A percentile compares a stretch with the other conserved stretches of the same genome.
phyloP scores from a whole-genome alignment of 805 yeast species.

The Spathaspora passalidarum region DNA sequence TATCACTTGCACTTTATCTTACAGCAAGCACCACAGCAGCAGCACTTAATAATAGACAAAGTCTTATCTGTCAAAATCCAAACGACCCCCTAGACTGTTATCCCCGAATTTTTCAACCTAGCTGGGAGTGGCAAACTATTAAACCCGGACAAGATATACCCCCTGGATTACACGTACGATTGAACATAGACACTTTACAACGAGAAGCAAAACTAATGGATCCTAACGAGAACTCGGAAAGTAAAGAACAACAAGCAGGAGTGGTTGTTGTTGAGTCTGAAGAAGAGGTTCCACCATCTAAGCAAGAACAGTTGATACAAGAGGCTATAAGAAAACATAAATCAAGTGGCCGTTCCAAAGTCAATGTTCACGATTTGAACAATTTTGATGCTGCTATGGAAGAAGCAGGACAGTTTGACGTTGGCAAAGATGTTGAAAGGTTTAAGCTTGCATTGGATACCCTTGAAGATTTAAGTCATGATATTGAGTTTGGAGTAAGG shows the following conservation, averaged over 20 bases:
- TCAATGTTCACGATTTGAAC: constrained; percentile 14
- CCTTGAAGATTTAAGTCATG: constrained; percentile 64
- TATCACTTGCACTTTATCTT: constrained; percentile 2
- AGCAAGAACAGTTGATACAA: constrained; percentile 2
- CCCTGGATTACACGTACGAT: constrained; percentile 70
- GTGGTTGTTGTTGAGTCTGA: constrained; percentile 6
- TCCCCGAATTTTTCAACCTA: constrained; percentile 53
- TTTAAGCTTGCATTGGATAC: constrained; percentile 35
- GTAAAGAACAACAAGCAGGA: constrained; percentile 4
- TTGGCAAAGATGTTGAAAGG: constrained; percentile 15
- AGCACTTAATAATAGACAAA: background rate
- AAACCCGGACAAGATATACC: constrained; percentile 76
- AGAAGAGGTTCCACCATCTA: constrained; percentile 4
- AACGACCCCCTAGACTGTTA: constrained; percentile 44
- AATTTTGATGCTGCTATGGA: constrained; percentile 16
- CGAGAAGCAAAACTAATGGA: constrained; percentile 66
- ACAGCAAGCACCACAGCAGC: background rate
- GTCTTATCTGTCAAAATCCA: constrained; percentile 9
- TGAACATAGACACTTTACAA: constrained; percentile 69
- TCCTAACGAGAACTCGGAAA: constrained; percentile 16
- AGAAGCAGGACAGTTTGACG: constrained; percentile 10
- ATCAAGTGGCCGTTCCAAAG: constrained; percentile 2
- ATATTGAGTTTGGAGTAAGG: constrained; percentile 55
- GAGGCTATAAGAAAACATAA: background rate
- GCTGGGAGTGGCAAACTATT: constrained; percentile 65